A percentile compares a stretch with the other conserved stretches of the same genome.
These are phyloP conservation scores for Dryadomyces quercus-mongolicae DNA, from an alignment of 2,329 filamentous ascomycete species.

Conservation along the genomic window DNA sequence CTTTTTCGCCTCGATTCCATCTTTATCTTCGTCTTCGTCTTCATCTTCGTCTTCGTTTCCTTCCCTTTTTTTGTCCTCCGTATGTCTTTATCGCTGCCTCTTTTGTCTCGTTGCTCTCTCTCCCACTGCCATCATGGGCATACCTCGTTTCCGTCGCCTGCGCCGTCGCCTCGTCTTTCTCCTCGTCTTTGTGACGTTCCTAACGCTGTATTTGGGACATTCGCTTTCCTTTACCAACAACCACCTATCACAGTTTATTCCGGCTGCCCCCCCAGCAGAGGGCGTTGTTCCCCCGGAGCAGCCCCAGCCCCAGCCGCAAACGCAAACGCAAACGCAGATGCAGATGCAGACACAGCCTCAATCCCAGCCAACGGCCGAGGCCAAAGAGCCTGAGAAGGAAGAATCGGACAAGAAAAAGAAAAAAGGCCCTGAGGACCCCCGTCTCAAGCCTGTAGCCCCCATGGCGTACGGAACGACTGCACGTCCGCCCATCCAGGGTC, in stretches of 20 bases:
- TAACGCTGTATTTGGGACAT: slow-evolving; percentile 5
- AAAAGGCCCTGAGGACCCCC: not conserved
- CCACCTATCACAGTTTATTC: not conserved
- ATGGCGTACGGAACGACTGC: slow-evolving; percentile 24
- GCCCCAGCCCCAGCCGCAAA: not conserved
- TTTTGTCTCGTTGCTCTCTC: not conserved
- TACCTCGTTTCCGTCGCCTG: slow-evolving; percentile 5
- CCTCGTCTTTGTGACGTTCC: not conserved
- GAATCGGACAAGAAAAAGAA: not conserved
- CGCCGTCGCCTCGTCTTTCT: slow-evolving; percentile 7
- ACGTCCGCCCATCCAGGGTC: slow-evolving; percentile 24
- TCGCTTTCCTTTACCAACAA: not conserved
- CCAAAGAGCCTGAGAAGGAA: not conserved
- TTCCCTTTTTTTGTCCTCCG: not conserved
- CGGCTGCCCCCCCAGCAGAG: slow-evolving; percentile 3
- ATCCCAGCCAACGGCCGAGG: not conserved
- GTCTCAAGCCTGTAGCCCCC: slow-evolving; percentile 1
- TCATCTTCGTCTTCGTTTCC: not conserved
- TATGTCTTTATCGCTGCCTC: not conserved
- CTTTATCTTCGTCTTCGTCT: not conserved
- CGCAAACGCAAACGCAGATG: not conserved
- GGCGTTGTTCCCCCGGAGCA: not conserved
- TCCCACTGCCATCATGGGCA: not conserved
- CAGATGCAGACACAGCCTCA: not conserved
- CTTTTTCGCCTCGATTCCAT: no score